These are phyloP conservation scores for Gelatoporia subvermispora DNA, from an alignment of 768 basidiomycete species.

Conservation along the genomic window DNA sequence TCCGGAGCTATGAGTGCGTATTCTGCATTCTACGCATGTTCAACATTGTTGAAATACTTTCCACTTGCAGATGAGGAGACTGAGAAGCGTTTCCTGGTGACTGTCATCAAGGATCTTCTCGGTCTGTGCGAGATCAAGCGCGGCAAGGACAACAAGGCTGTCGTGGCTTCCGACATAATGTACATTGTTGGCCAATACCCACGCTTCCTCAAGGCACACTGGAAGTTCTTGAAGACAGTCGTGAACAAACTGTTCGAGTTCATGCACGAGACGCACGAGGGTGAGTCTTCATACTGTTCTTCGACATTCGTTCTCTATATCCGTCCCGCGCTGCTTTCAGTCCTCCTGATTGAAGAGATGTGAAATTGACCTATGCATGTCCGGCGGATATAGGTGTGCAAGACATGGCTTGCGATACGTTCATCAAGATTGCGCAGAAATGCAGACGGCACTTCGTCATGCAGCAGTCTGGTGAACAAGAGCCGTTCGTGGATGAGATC, in stretches of 20 bases:
- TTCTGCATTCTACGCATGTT: not conserved
- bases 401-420: constrained; percentile 99
- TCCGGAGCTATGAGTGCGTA: constrained; percentile 93
- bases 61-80: constrained; percentile 82
- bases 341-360: not conserved
- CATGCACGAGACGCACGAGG: constrained; percentile 99
- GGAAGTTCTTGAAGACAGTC: constrained; percentile 99
- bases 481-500: constrained; percentile 98
- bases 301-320: not conserved
- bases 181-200: constrained; percentile 99
- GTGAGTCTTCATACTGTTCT: constrained; percentile 34
- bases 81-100: constrained; percentile 97
- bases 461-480: constrained; percentile 94
- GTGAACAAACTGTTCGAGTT: constrained; percentile 99
- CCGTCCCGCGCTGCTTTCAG: constrained; percentile 7
- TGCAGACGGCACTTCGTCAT: constrained; percentile 97
- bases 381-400: constrained; percentile 69
- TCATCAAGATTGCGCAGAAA: constrained; percentile 99
- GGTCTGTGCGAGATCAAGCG: constrained; percentile 97
- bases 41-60: not conserved
- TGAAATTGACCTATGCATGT: constrained; percentile 8
- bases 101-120: constrained; percentile 98
- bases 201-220: constrained; percentile 98
- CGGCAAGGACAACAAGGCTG: constrained; percentile 99
- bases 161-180: constrained; percentile 94